Evolutionary conservation across 148 eudicot species (phyloP).

Genomic region (Cornus suecica): DNA sequence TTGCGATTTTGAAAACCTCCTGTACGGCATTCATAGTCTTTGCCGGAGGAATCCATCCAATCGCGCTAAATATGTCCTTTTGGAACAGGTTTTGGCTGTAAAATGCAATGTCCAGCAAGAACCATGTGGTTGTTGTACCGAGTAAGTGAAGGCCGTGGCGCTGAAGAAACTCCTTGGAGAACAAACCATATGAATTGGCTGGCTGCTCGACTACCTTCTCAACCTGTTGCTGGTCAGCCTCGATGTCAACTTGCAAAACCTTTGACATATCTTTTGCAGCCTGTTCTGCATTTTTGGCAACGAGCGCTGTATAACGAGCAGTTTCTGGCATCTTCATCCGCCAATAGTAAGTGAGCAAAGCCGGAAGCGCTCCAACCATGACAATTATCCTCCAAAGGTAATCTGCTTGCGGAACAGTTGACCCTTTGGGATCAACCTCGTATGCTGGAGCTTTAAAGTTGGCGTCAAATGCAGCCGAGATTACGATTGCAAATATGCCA

Average conservation of each 20-base stretch:
- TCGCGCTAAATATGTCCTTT: constrained; percentile 59
- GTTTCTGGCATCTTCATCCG: constrained; percentile 69
- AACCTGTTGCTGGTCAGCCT: constrained; percentile 27
- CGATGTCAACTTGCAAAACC: constrained; percentile 37
- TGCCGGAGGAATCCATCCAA: constrained; percentile 62
- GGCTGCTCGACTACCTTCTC: constrained; percentile 5
- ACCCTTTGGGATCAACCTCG: constrained; percentile 17
- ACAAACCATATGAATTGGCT: constrained; percentile 36
- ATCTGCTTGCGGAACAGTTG: constrained; percentile 48
- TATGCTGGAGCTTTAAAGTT: constrained; percentile 40
- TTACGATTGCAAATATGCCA: constrained; percentile 48
- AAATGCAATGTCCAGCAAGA: constrained; percentile 63
- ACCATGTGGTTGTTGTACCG: constrained; percentile 62
- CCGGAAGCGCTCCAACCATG: constrained; percentile 53
- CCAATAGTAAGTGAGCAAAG: constrained; percentile 48
- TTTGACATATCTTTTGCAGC: constrained; percentile 52
- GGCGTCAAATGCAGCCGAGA: constrained; percentile 35
- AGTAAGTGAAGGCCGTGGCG: constrained; percentile 61
- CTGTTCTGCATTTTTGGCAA: constrained; percentile 46
- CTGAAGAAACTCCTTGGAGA: constrained; percentile 40
- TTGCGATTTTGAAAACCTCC: constrained; percentile 49
- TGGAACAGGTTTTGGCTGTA: constrained; percentile 70
- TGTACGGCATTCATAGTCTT: constrained; percentile 49
- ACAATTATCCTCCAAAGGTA: constrained; percentile 54
- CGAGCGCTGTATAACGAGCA: constrained; percentile 58